These are phyloP conservation scores for Mycosphaerelloides madeirae DNA, from an alignment of 2,329 filamentous ascomycete genomes.

Conservation along the genomic window DNA sequence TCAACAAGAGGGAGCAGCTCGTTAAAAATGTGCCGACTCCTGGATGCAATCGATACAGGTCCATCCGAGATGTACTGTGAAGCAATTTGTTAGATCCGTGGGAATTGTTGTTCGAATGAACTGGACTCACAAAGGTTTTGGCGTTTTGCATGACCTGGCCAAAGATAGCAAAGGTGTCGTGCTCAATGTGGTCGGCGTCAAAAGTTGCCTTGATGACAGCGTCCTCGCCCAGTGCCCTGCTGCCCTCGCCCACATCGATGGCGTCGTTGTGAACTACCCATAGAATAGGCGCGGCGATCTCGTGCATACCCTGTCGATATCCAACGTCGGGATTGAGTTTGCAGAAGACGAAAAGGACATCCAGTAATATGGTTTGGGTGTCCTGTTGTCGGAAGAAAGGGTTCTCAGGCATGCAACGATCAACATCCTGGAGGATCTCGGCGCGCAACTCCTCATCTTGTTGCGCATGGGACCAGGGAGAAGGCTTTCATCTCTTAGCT, in stretches of 20 bases:
- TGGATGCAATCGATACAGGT: conserved; percentile 63
- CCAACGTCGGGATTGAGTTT: conserved; percentile 83
- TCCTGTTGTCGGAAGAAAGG: conserved; percentile 76
- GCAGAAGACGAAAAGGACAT: conserved; percentile 91
- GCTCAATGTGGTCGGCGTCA: conserved; percentile 71
- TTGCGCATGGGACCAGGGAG: conserved; percentile 83
- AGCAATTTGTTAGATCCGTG: neutral
- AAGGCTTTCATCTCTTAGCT: conserved; percentile 57
- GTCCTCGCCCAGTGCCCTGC: conserved; percentile 29
- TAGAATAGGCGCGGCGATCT: conserved; percentile 82
- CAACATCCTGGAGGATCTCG: conserved; percentile 92
- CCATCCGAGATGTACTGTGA: conserved; percentile 43
- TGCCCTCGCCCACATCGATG: conserved; percentile 47
- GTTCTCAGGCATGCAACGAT: conserved; percentile 83
- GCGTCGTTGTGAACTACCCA: conserved; percentile 82
- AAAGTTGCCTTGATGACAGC: conserved; percentile 45
- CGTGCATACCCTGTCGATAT: conserved; percentile 99
- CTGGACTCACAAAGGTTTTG: conserved; percentile 57
- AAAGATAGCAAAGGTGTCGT: conserved; percentile 85
- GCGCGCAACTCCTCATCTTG: conserved; percentile 77
- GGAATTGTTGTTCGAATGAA: too few species aligned
- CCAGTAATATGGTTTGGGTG: conserved; percentile 75
- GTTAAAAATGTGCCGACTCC: conserved; percentile 84
- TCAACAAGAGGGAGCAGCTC: conserved; percentile 72
- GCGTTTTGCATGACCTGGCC: conserved; percentile 74